These are phyloP conservation scores for Handroanthus guayacan DNA, from an alignment of 257 asterid species.

Conservation along the genomic window DNA sequence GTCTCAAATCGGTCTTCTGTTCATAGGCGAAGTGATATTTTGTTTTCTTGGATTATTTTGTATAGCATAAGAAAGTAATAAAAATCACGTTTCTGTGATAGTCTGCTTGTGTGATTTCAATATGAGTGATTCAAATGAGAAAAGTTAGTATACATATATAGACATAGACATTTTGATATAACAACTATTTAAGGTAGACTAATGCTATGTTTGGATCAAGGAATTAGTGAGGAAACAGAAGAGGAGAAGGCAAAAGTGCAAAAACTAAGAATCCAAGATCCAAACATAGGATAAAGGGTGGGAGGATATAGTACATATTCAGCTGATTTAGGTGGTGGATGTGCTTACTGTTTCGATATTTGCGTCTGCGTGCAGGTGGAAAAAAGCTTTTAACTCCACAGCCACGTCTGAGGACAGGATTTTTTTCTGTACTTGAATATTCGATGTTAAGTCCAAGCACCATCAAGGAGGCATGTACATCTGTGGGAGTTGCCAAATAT, in stretches of 20 bases:
- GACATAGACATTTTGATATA: neutral
- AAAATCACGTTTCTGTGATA: neutral
- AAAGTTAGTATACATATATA: neutral
- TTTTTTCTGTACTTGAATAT: conserved; percentile 79
- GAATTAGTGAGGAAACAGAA: no score
- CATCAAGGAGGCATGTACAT: conserved; percentile 90
- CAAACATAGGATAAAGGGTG: neutral
- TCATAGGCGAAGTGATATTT: neutral
- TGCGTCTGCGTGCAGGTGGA: conserved; percentile 52
- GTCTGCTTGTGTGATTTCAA: neutral
- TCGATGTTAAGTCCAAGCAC: conserved; percentile 58
- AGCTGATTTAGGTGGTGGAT: neutral
- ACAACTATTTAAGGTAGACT: neutral
- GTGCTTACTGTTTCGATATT: conserved; percentile 21
- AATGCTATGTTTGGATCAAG: no score
- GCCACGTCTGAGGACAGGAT: conserved; percentile 95
- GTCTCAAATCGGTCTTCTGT: no score
- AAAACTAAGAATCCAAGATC: no score
- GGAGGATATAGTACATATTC: neutral
- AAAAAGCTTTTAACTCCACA: conserved; percentile 90
- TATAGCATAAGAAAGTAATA: neutral
- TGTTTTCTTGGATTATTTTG: conserved; percentile 1
- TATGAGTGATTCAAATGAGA: neutral
- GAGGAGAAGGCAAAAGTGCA: no score
- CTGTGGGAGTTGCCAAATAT: conserved; percentile 87